A percentile compares a stretch with the other conserved stretches of the same genome.
Evolutionary conservation across 768 basidiomycete genomes (phyloP).

Genomic region (Naematelia aurantialba): DNA sequence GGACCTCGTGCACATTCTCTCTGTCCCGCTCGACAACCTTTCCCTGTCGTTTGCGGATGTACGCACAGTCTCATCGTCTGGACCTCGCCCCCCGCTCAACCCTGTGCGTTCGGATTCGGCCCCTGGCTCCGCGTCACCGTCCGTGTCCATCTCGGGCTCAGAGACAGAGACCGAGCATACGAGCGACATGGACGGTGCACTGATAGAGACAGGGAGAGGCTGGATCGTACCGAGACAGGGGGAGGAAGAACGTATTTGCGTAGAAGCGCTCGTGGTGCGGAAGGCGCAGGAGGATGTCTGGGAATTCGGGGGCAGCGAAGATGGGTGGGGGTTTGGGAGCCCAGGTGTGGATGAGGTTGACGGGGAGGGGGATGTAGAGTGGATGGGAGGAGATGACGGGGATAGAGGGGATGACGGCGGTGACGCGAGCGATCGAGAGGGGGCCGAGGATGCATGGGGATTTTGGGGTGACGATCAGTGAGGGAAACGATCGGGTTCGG

Average conservation of each 20-base stretch:
- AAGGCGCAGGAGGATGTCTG: conserved; percentile 38
- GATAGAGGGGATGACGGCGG: background rate
- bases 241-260: conserved; percentile 39
- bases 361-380: background rate
- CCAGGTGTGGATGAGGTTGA: conserved; percentile 2
- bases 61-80: conserved; percentile 12
- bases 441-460: conserved; percentile 3
- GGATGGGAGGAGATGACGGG: background rate
- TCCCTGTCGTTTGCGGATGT: conserved; percentile 46
- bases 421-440: background rate
- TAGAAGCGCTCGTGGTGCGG: conserved; percentile 47
- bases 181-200: background rate
- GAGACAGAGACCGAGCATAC: conserved; percentile 11
- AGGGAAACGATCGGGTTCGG: too few species aligned
- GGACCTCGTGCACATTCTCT: conserved; percentile 27
- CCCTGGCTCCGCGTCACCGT: background rate
- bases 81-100: background rate
- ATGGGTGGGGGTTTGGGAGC: conserved; percentile 18
- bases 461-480: background rate
- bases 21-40: conserved; percentile 40
- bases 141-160: background rate
- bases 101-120: too few species aligned
- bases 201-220: background rate
- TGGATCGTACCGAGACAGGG: background rate
- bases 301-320: conserved; percentile 39